phyloP scores from a whole-genome alignment of 257 asterid genomes.

The Fraxinus excelsior region DNA sequence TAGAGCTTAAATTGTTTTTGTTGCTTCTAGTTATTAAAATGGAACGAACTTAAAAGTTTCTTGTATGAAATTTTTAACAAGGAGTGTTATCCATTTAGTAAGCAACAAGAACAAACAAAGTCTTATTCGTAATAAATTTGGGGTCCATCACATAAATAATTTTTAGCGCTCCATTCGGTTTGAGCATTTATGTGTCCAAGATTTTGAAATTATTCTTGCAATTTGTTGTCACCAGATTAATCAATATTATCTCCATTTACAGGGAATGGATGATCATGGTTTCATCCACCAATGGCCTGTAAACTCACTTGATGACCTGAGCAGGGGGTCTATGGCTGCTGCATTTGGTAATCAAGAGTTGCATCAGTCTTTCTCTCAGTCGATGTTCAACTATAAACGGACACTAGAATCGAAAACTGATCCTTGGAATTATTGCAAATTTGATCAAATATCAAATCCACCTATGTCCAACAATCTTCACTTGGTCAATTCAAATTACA shows the following conservation, averaged over 20 bases:
- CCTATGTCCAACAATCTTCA: constrained; percentile 24
- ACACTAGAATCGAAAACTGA: constrained; percentile 38
- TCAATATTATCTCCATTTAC: not conserved
- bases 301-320: constrained; percentile 52
- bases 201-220: not conserved
- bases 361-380: constrained; percentile 23
- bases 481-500: constrained; percentile 28
- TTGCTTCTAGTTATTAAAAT: too few species aligned
- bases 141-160: too few species aligned
- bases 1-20: too few species aligned
- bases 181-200: too few species aligned
- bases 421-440: constrained; percentile 28
- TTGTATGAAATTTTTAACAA: too few species aligned
- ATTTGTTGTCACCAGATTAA: not conserved
- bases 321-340: constrained; percentile 34
- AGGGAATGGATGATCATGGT: constrained; percentile 67
- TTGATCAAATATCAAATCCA: not conserved
- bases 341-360: constrained; percentile 36
- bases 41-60: too few species aligned
- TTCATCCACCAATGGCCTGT: constrained; percentile 59
- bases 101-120: too few species aligned
- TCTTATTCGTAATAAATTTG: too few species aligned
- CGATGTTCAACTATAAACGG: constrained; percentile 38
- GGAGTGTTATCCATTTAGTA: too few species aligned
- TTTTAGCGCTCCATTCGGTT: too few species aligned